A percentile compares a stretch with the other conserved stretches of the same genome.
These are phyloP conservation scores for Kazachstania psychrophila DNA, from an alignment of 805 yeast genomes.

Conservation along the genomic window DNA sequence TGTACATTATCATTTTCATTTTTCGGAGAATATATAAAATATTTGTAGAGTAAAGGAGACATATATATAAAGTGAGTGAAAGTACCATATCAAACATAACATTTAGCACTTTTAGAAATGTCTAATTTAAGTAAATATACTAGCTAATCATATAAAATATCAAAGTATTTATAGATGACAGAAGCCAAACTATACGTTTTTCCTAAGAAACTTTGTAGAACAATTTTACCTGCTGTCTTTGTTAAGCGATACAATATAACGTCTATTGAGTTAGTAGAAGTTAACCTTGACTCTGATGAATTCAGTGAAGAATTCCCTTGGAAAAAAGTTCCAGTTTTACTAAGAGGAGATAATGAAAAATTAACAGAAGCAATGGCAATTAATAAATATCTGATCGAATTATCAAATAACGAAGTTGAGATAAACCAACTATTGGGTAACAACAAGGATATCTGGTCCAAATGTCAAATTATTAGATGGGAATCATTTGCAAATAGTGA, in stretches of 20 bases:
- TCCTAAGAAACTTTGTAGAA: not conserved
- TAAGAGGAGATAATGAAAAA: not conserved
- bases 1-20: no score
- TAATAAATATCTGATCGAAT: conserved; percentile 35
- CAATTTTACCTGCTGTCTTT: not conserved
- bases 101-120: no score
- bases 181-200: not conserved
- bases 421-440: conserved; percentile 44
- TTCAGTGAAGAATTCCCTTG: not conserved
- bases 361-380: conserved; percentile 1
- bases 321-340: not conserved
- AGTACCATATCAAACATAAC: no score
- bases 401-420: conserved; percentile 28
- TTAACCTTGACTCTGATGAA: not conserved
- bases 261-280: not conserved
- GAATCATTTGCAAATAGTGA: conserved; percentile 1
- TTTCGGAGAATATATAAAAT: no score
- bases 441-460: not conserved
- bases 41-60: no score
- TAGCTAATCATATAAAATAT: no score
- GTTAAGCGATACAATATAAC: not conserved
- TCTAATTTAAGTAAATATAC: no score
- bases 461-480: conserved; percentile 1
- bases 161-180: no score
- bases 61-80: no score